Evolutionary conservation across 176 grass and related monocot genomes (phyloP).

Genomic region (Zoysia pacifica): DNA sequence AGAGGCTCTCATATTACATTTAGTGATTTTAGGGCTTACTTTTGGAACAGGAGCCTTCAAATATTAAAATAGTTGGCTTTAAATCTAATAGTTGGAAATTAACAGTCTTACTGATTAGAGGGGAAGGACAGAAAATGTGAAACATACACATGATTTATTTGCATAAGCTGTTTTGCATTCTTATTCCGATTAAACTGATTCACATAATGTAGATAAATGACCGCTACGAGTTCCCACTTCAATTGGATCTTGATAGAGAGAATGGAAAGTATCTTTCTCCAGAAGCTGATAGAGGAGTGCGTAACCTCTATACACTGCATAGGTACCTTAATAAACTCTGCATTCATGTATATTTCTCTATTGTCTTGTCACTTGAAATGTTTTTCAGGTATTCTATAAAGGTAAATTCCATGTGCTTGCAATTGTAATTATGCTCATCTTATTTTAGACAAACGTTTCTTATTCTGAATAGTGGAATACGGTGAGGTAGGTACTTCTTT

Average conservation of each 20-base stretch:
- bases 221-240: constrained; percentile 71
- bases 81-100: not conserved
- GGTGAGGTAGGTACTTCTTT: not conserved
- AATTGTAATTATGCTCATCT: constrained; percentile 16
- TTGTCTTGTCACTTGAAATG: constrained; percentile 17
- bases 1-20: not conserved
- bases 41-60: not conserved
- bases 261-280: constrained; percentile 73
- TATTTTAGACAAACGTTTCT: constrained; percentile 3
- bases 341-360: not conserved
- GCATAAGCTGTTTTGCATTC: not conserved
- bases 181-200: constrained; percentile 26
- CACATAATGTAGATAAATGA: constrained; percentile 70
- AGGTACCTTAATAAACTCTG: constrained; percentile 46
- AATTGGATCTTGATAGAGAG: constrained; percentile 62
- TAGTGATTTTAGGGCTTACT: not conserved
- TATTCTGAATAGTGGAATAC: constrained; percentile 1
- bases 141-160: constrained; percentile 1
- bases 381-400: not conserved
- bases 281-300: constrained; percentile 65
- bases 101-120: not conserved
- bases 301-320: constrained; percentile 79
- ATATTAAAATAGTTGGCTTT: constrained; percentile 3
- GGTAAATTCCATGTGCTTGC: not conserved
- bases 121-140: not conserved